A percentile compares a stretch with the other conserved stretches of the same genome.
Conservation (phyloP, 225 moss, liverwort and hornwort species). For the Asterella californica region DNA sequence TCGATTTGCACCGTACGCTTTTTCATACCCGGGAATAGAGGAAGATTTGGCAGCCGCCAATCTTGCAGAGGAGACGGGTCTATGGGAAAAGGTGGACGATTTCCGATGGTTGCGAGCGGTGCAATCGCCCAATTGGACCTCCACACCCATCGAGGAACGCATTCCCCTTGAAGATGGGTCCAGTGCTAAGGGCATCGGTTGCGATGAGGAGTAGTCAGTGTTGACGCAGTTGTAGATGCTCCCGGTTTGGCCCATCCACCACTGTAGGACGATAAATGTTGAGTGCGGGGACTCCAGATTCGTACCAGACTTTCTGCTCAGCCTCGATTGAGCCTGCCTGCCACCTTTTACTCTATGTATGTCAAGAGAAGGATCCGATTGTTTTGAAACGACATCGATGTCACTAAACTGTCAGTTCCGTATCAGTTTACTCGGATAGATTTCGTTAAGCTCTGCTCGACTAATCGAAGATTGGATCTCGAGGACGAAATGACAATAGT, state of each 20-base stretch:
- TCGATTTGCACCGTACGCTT: conserved; percentile 84
- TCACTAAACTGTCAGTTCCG: no score
- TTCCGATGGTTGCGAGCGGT: conserved; percentile 91
- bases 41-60: conserved; percentile 64
- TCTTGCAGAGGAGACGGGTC: conserved; percentile 80
- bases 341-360: no score
- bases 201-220: conserved; percentile 4
- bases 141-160: conserved; percentile 58
- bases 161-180: conserved; percentile 45
- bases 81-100: conserved; percentile 94
- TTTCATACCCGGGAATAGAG: conserved; percentile 55
- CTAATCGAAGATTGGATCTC: no score
- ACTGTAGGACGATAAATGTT: not conserved
- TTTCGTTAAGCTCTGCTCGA: no score
- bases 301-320: not conserved
- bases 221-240: no score
- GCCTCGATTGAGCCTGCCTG: no score
- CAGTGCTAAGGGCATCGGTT: conserved; percentile 15
- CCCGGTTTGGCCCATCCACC: not conserved
- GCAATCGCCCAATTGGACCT: conserved; percentile 93
- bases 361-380: no score
- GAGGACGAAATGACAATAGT: no score
- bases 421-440: no score
- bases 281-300: not conserved
- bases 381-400: no score